phyloP scores from a whole-genome alignment of 768 basidiomycete genomes.

The Serendipita sp. region DNA sequence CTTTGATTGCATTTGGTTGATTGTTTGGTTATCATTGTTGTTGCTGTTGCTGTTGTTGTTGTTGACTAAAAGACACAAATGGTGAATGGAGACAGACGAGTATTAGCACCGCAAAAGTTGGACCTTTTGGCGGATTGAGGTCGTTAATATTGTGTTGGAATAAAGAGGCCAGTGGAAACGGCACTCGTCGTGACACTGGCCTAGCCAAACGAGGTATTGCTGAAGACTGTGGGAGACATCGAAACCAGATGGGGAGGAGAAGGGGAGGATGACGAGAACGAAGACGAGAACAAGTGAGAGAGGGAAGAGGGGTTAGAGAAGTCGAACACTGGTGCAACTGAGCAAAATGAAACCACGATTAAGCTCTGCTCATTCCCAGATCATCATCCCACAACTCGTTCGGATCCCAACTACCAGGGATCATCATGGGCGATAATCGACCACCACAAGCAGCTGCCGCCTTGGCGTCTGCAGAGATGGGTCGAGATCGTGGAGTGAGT shows the following conservation, averaged over 20 bases:
- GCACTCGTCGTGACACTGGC: background rate
- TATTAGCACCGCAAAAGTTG: background rate
- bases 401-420: conserved; percentile 3
- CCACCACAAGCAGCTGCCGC: background rate
- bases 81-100: background rate
- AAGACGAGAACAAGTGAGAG: too few relatives aligned
- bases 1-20: too few relatives aligned
- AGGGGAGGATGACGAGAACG: background rate
- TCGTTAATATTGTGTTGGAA: background rate
- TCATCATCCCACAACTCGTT: background rate
- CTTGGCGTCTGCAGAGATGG: conserved; percentile 1
- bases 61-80: background rate
- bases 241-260: background rate
- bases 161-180: background rate
- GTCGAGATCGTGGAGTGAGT: conserved; percentile 4
- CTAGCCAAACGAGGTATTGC: too few relatives aligned
- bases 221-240: background rate
- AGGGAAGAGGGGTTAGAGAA: too few relatives aligned
- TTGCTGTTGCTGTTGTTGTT: background rate
- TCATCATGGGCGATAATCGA: conserved; percentile 4
- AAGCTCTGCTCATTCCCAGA: background rate
- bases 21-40: too few relatives aligned
- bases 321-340: too few relatives aligned
- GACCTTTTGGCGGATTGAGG: too few relatives aligned
- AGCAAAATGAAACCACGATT: background rate